phyloP scores from a whole-genome alignment of 139 green algal species.

The Micromonas pusilla region DNA sequence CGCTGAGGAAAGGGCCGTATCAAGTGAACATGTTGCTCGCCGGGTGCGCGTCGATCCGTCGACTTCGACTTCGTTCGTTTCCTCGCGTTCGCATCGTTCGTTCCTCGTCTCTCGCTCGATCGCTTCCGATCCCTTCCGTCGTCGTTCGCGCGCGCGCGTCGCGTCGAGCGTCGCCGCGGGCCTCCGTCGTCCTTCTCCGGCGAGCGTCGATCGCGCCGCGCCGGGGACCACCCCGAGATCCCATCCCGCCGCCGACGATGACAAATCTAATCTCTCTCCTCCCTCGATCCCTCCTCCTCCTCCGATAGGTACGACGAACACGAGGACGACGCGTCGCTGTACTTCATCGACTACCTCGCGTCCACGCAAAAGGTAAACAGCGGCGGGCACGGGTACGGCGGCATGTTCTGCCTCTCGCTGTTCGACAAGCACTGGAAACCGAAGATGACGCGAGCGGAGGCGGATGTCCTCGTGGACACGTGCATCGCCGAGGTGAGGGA shows the following conservation, averaged over 20 bases:
- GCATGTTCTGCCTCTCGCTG: conserved; percentile 81
- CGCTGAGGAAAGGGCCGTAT: conserved; percentile 83
- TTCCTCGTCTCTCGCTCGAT: too few relatives aligned
- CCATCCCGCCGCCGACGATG: too few relatives aligned
- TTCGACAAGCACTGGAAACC: conserved; percentile 92
- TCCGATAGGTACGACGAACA: conserved; percentile 27
- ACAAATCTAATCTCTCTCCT: too few relatives aligned
- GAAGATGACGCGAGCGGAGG: conserved; percentile 78
- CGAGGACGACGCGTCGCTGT: conserved; percentile 62
- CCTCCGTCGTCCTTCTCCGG: too few relatives aligned
- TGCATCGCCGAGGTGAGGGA: conserved; percentile 70
- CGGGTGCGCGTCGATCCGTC: too few relatives aligned
- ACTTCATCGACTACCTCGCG: conserved; percentile 97
- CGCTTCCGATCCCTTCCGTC: too few relatives aligned
- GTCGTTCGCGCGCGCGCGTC: too few relatives aligned
- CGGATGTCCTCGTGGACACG: conserved; percentile 77
- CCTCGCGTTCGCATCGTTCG: background rate
- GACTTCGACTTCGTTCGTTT: background rate
- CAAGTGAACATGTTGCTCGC: conserved; percentile 89
- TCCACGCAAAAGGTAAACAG: conserved; percentile 96
- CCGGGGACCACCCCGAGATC: too few relatives aligned
- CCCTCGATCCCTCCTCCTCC: too few relatives aligned
- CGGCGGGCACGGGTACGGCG: conserved; percentile 82
- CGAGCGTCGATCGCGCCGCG: too few relatives aligned
- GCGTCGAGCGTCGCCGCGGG: too few relatives aligned